Evolutionary conservation across 495 filamentous ascomycete genomes (phyloP), one percentile per base, ranked within the genome.

Genomic region (Annulohypoxylon moriforme): DNA sequence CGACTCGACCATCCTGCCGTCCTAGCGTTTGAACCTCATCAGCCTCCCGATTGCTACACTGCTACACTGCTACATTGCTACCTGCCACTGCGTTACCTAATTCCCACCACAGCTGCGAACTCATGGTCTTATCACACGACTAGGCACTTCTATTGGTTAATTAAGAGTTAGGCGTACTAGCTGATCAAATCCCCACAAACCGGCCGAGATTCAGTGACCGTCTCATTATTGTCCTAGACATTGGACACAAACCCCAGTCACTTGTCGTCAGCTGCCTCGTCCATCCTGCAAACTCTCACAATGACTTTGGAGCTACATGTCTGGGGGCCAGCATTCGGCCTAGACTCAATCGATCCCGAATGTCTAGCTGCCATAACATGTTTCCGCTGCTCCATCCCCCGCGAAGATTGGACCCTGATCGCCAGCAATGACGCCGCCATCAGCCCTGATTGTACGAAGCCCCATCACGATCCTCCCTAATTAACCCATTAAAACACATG

Each of bases 271-370:
- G 40, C 40, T 44, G 40, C 40, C 3, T 44, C 40, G n/a, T 55
- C 29, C 13, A 36, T 33, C 44, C n/a, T n/a, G n/a, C n/a, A n/a
- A n/a, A n/a, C n/a, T 22, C 52, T 42, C 25, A 25, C 52, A 36
- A 90, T 89, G 87, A 81, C 89, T 67, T 83, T 97, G 13, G 89
- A 94, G 85, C 88, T 98, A 40, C 92, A 97, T 78, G 87, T 97
- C 69, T 97, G 93, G 93, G 94, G 96, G 42, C 92, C 94, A 33
- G 94, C 91, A 36, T 96, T 96, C 79, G 85, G 85, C 27, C 87
- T 98, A 40, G 92, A 95, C 9, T 98, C 95, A 57, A 90, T 98
- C 66, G 94, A 97, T 64, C 85, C 96, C 56, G 92, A 96, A 85
- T 98, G 92, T 70, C 86, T 94, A 46, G 91, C 92, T 13, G 83